These are phyloP conservation scores for Pyrenochaeta sp. DNA, from an alignment of 2,329 filamentous ascomycete species.

Conservation along the genomic window DNA sequence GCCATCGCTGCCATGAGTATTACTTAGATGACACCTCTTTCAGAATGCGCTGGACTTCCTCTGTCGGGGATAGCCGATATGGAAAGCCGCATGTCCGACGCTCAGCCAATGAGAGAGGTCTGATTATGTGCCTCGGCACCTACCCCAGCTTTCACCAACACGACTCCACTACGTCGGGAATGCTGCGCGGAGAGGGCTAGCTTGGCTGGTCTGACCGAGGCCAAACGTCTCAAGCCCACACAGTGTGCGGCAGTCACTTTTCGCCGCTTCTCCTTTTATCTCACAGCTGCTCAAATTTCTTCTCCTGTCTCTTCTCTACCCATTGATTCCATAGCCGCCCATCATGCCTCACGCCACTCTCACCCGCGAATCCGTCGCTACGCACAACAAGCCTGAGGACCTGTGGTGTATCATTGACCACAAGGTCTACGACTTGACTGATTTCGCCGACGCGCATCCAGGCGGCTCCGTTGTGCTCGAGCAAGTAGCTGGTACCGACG, in stretches of 20 bases:
- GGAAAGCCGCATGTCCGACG: too few relatives aligned
- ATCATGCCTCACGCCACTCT: constrained; percentile 48
- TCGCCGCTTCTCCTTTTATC: constrained; percentile 5
- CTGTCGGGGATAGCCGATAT: too few relatives aligned
- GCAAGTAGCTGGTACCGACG: constrained; percentile 83
- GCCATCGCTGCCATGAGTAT: too few relatives aligned
- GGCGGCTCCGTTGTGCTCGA: constrained; percentile 81
- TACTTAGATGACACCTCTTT: too few relatives aligned
- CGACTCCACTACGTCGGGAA: constrained; percentile 21
- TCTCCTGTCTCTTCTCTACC: background rate
- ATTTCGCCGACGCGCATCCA: constrained; percentile 86
- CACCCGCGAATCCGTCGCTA: constrained; percentile 70
- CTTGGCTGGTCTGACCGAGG: constrained; percentile 23
- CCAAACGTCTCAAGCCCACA: constrained; percentile 13
- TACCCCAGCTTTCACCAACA: constrained; percentile 24
- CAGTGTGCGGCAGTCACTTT: constrained; percentile 9
- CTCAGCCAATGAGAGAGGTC: constrained; percentile 5
- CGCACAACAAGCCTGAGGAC: constrained; percentile 78
- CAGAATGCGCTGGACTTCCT: too few relatives aligned
- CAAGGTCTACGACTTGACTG: constrained; percentile 85
- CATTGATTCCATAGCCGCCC: constrained; percentile 1
- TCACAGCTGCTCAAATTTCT: background rate
- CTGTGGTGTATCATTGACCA: constrained; percentile 87
- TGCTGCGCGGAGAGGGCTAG: constrained; percentile 25
- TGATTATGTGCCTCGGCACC: constrained; percentile 29